Evolutionary conservation across 1,284 basidiomycete genomes (phyloP), one percentile per base, ranked within the genome.

Genomic region (Inonotus hispidus): DNA sequence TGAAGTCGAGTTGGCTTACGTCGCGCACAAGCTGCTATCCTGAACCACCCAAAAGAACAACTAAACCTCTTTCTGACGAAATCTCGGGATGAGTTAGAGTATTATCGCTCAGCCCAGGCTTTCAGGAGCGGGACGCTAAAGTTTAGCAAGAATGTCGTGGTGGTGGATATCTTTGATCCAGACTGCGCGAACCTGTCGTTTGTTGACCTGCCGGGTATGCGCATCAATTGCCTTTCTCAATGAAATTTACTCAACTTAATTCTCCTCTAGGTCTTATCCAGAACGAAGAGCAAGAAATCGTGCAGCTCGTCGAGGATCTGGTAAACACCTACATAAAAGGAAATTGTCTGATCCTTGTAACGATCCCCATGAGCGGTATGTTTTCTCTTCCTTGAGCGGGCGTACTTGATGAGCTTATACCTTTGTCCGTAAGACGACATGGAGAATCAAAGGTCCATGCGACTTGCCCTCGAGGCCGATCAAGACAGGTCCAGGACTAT

Each of bases 291-390:
- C 60, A 69, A 1, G 71, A 74, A 0, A 68, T 76, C 0, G 76
- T 87, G 6, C 64, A 74, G 0, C 66, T 83, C 13, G 79, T 85
- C 11, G 72, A 72, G 62, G 62, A 75, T 14, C 72, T 87, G 0
- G 82, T 81, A 0, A 73, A 71, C 23, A 70, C 70, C 1, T 75
- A 83, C 54, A 82, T 85, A 52, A 54, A 62, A 3, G 75, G 75
- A 13, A 80, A 81, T 41, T 80, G 79, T 0, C 67, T 88, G 6
- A 83, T 88, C 59, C 73, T 88, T 0, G 79, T 85, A 0, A 78
- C 84, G 0, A 76, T 87, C 55, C 85, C 85, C 0, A 82, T 84
- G 79, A 82, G 75, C 49, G 83, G 85, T 85, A 59, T 62, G 71
- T 29, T n/a, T 3, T 19, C 45, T 46, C 66, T 25, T 39, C 3